Conservation (phyloP, 1,139 yeast genomes). For the Candida sanyaensis region DNA sequence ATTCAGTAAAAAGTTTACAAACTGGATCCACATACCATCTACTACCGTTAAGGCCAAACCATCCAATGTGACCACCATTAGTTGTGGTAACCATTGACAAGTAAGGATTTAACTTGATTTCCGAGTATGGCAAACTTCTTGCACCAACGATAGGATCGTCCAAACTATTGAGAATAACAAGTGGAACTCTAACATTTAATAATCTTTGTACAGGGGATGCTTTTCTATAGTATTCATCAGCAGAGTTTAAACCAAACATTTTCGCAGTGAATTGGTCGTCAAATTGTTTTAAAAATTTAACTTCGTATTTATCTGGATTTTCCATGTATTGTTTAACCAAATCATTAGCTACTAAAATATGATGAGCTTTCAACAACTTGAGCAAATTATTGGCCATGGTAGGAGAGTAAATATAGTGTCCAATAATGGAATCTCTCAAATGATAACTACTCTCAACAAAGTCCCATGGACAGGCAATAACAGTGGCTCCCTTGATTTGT, state of each 20-base stretch:
- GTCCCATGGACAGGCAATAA: constrained; percentile 62
- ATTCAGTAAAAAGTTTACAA: constrained; percentile 33
- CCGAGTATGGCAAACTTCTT: constrained; percentile 57
- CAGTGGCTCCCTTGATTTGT: constrained; percentile 49
- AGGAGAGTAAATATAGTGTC: constrained; percentile 52
- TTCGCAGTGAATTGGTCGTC: constrained; percentile 56
- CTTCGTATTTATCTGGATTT: constrained; percentile 36
- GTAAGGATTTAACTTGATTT: constrained; percentile 68
- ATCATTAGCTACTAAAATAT: constrained; percentile 27
- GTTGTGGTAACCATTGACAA: constrained; percentile 66
- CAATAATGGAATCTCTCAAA: constrained; percentile 42
- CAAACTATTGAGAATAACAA: constrained; percentile 46
- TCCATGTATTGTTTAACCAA: constrained; percentile 29
- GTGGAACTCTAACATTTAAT: constrained; percentile 53
- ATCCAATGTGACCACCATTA: constrained; percentile 83
- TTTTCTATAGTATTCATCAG: constrained; percentile 53
- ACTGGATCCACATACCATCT: constrained; percentile 57
- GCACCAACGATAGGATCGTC: constrained; percentile 64
- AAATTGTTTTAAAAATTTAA: constrained; percentile 41
- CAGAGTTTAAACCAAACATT: constrained; percentile 54
- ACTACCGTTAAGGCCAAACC: constrained; percentile 50
- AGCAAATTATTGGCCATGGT: constrained; percentile 53
- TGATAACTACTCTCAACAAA: constrained; percentile 47
- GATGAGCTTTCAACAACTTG: constrained; percentile 46
- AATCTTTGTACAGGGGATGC: constrained; percentile 56